These are phyloP conservation scores for Bolboschoenus planiculmis DNA, from an alignment of 176 grass and related monocot species.

Conservation along the genomic window DNA sequence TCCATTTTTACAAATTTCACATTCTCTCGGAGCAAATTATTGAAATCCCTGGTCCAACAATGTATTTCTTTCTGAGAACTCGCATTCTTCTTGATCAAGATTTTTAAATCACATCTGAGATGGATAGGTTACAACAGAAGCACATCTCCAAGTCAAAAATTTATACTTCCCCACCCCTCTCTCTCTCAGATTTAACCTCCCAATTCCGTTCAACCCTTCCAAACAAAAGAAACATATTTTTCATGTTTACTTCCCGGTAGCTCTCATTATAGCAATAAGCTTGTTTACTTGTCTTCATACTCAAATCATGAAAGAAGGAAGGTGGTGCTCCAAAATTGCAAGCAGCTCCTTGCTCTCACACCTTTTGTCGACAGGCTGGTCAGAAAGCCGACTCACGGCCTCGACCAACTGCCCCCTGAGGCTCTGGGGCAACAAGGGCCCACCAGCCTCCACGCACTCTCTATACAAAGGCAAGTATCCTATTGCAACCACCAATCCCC, in stretches of 20 bases:
- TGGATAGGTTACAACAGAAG: conserved; percentile 17
- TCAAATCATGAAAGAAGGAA: conserved; percentile 51
- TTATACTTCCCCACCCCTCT: not conserved
- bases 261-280: not conserved
- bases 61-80: conserved; percentile 6
- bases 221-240: conserved; percentile 4
- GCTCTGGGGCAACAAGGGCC: conserved; percentile 64
- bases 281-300: conserved; percentile 4
- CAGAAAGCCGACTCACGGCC: conserved; percentile 57
- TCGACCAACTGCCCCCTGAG: conserved; percentile 91
- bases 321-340: conserved; percentile 80
- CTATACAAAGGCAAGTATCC: conserved; percentile 81
- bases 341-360: conserved; percentile 60
- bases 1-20: not conserved
- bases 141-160: not conserved
- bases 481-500: conserved; percentile 62
- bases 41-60: not conserved
- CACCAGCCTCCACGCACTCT: conserved; percentile 56
- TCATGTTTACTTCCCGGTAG: not conserved
- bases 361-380: conserved; percentile 38
- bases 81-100: not conserved
- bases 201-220: not conserved
- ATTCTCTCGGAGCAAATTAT: not conserved
- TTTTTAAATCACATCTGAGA: not conserved
- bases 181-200: not conserved